A percentile compares a stretch with the other conserved stretches of the same genome.
Evolutionary conservation across 129 eudicot species (phyloP).

Genomic region (Glebionis coronaria): DNA sequence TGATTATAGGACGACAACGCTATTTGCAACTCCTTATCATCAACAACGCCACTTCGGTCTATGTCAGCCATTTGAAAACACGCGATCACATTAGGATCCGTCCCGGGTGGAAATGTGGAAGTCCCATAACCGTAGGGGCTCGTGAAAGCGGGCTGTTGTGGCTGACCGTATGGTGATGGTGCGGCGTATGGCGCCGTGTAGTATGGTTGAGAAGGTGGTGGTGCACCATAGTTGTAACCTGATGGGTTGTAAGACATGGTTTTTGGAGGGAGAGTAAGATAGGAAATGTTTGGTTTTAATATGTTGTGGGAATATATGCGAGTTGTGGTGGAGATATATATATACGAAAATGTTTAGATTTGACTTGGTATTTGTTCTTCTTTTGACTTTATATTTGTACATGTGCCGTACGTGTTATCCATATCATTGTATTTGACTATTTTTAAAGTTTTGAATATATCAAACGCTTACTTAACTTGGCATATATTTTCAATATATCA

Average conservation of each 20-base stretch:
- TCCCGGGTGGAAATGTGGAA: constrained; percentile 72
- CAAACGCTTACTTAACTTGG: too few relatives aligned
- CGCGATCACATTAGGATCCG: constrained; percentile 68
- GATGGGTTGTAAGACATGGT: constrained; percentile 27
- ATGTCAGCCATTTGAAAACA: constrained; percentile 68
- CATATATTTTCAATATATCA: too few relatives aligned
- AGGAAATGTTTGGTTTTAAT: not conserved
- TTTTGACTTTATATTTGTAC: not conserved
- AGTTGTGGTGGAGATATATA: too few relatives aligned
- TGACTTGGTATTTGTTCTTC: not conserved
- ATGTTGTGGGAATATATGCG: too few relatives aligned
- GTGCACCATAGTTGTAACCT: constrained; percentile 37
- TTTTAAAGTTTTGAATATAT: not conserved
- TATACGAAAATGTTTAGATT: not conserved
- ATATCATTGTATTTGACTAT: not conserved
- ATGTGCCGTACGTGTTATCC: not conserved
- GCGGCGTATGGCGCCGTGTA: constrained; percentile 25
- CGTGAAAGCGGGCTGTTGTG: constrained; percentile 24
- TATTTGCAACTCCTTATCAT: constrained; percentile 68
- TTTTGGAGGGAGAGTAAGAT: not conserved
- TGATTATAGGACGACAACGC: constrained; percentile 62
- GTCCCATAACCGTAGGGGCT: constrained; percentile 36
- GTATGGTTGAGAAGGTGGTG: constrained; percentile 20
- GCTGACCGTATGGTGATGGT: constrained; percentile 12
- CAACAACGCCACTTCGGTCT: constrained; percentile 75